Evolutionary conservation across 1,284 basidiomycete genomes (phyloP).

Genomic region (Rhodotorula sp.): DNA sequence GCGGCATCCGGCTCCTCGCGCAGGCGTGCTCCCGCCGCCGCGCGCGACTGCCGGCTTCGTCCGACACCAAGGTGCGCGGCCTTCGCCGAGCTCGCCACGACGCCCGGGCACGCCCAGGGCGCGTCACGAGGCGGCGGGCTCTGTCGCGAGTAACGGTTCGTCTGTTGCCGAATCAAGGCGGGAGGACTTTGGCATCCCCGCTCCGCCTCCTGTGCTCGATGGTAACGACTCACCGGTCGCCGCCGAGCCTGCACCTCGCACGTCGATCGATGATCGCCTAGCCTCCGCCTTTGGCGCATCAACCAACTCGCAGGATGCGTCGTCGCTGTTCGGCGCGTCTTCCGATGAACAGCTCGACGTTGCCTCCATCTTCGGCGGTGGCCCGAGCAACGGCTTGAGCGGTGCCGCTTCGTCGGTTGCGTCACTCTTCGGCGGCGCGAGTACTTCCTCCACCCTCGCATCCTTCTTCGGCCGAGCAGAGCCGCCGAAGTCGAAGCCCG

Average conservation of each 20-base stretch:
- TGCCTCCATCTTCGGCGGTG: not conserved
- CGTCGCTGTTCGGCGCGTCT: not conserved
- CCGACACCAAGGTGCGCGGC: not conserved
- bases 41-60: not conserved
- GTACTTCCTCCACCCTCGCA: not conserved
- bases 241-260: not conserved
- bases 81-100: not conserved
- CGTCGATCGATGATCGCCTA: conserved; percentile 7
- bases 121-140: not conserved
- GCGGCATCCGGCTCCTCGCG: not conserved
- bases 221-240: not conserved
- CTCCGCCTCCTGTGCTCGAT: too few relatives aligned
- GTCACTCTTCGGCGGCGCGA: conserved; percentile 1
- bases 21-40: not conserved
- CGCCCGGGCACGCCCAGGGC: not conserved
- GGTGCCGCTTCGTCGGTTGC: not conserved
- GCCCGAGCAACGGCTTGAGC: not conserved
- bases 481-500: too few relatives aligned
- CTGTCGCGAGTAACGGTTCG: too few relatives aligned
- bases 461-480: not conserved
- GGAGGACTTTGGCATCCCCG: too few relatives aligned
- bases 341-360: not conserved
- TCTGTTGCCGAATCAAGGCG: too few relatives aligned
- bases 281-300: conserved; percentile 2
- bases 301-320: not conserved